Percentiles rank a stretch among this genome's conserved stretches.
Evolutionary conservation across 768 basidiomycete genomes (phyloP).

Genomic region (Auriscalpium orientale): DNA sequence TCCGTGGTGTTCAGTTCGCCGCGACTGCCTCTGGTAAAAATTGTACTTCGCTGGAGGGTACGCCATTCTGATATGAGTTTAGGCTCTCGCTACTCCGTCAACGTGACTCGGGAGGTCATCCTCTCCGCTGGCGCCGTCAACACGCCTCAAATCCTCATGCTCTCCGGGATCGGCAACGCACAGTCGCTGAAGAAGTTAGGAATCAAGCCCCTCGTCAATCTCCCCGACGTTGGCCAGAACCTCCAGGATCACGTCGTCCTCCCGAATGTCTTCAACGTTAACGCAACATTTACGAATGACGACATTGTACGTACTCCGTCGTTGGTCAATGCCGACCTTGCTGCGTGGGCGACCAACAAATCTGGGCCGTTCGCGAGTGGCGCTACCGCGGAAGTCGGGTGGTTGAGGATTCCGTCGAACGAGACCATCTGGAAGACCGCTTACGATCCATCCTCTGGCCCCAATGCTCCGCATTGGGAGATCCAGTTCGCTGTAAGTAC

Average conservation of each 20-base stretch:
- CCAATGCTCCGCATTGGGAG: conserved; percentile 1
- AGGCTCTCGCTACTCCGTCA: neutral
- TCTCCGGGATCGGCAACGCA: conserved; percentile 51
- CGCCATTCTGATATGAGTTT: neutral
- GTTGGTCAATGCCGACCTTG: neutral
- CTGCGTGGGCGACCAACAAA: neutral
- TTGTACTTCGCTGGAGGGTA: neutral
- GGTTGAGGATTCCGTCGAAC: conserved; percentile 1
- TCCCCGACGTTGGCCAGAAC: conserved; percentile 47
- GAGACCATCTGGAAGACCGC: neutral
- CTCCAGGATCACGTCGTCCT: conserved; percentile 37
- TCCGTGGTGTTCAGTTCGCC: neutral
- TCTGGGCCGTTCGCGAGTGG: neutral
- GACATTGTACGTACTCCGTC: neutral
- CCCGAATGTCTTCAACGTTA: neutral
- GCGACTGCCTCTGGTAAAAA: neutral
- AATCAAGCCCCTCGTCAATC: conserved; percentile 37
- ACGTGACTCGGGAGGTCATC: conserved; percentile 11
- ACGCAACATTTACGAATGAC: neutral
- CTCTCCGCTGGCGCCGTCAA: conserved; percentile 13
- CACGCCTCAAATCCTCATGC: conserved; percentile 38
- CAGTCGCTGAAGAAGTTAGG: conserved; percentile 36
- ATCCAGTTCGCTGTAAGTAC: neutral
- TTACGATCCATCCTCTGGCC: neutral
- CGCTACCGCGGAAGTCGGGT: neutral